A percentile compares a stretch with the other conserved stretches of the same genome.
Conservation (phyloP, 495 filamentous ascomycete species). For the Melanomma pulvis-pyrius region DNA sequence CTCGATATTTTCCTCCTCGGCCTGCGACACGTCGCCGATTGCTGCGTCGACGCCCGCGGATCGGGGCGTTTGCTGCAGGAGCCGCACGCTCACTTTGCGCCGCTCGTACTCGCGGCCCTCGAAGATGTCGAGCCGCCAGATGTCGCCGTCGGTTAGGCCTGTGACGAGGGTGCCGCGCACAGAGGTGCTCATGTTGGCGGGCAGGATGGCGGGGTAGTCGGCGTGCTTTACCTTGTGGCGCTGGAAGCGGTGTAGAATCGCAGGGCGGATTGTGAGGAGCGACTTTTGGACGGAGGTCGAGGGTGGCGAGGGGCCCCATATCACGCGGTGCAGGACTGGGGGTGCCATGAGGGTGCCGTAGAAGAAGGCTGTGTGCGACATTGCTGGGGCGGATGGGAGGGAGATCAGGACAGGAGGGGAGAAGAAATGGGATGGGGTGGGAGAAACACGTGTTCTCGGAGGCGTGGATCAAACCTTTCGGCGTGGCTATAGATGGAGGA, state of each 20-base stretch:
- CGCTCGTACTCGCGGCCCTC: constrained; percentile 78
- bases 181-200: constrained; percentile 42
- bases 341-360: constrained; percentile 79
- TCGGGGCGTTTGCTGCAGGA: constrained; percentile 47
- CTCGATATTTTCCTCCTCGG: constrained; percentile 84
- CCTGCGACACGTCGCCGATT: constrained; percentile 89
- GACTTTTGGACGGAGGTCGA: constrained; percentile 30
- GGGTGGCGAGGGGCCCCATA: constrained; percentile 63
- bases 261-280: constrained; percentile 67
- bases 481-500: too few species aligned
- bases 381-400: not conserved
- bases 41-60: too few species aligned
- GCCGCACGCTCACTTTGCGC: constrained; percentile 53
- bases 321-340: constrained; percentile 78
- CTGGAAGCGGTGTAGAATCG: constrained; percentile 70
- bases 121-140: constrained; percentile 77
- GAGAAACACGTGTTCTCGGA: too few species aligned
- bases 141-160: constrained; percentile 75
- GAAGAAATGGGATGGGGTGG: not conserved
- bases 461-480: too few species aligned
- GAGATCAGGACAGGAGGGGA: not conserved
- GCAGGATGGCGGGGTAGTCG: constrained; percentile 85
- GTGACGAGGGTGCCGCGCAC: constrained; percentile 81
- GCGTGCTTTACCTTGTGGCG: constrained; percentile 67
- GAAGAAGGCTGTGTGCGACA: constrained; percentile 61